Evolutionary conservation across 495 filamentous ascomycete genomes (phyloP).

Genomic region (Cenococcum geophilum): DNA sequence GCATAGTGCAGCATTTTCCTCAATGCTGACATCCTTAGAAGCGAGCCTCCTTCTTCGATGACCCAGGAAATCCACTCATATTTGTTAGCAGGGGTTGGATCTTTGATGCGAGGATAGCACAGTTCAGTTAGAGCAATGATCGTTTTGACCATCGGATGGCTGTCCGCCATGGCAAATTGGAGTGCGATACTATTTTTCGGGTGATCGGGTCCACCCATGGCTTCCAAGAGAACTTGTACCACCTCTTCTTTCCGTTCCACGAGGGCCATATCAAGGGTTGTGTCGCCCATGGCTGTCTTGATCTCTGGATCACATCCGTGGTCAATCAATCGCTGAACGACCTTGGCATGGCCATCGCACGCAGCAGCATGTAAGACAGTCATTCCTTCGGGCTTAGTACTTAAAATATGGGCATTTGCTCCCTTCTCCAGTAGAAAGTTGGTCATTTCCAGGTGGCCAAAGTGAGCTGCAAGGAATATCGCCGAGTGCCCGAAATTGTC

Average conservation of each 20-base stretch:
- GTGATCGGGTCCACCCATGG: constrained; percentile 8
- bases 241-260: constrained; percentile 5
- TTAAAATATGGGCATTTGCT: constrained; percentile 10
- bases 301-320: constrained; percentile 8
- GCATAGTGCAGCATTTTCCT: constrained; percentile 16
- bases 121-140: constrained; percentile 8
- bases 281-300: constrained; percentile 1
- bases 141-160: constrained; percentile 8
- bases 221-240: constrained; percentile 7
- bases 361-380: constrained; percentile 13
- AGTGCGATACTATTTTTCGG: constrained; percentile 16
- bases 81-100: neutral
- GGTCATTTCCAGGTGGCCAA: constrained; percentile 11
- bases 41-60: constrained; percentile 11
- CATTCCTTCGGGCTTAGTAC: constrained; percentile 5
- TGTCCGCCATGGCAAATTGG: constrained; percentile 14
- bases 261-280: constrained; percentile 12
- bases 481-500: constrained; percentile 8
- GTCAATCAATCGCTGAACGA: constrained; percentile 9
- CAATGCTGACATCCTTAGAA: constrained; percentile 8
- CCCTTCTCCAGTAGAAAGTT: constrained; percentile 6
- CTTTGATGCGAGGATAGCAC: constrained; percentile 6
- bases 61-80: constrained; percentile 16
- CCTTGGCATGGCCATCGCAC: constrained; percentile 1
- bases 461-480: constrained; percentile 19